Evolutionary conservation across 768 basidiomycete genomes (phyloP).

Genomic region (Scleroderma citrinum): DNA sequence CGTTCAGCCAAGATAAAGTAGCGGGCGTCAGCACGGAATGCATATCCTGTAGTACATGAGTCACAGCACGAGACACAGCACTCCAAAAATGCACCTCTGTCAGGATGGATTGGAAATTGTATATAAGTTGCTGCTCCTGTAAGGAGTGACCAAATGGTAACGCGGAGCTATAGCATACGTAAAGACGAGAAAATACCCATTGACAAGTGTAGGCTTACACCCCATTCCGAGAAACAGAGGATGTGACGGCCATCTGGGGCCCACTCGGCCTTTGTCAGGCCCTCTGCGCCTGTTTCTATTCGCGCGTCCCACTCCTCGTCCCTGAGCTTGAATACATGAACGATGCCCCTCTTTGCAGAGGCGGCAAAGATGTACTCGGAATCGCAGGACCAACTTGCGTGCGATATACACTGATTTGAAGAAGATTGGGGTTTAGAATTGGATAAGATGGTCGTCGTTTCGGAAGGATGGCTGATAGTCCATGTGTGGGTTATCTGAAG

Average conservation of each 20-base stretch:
- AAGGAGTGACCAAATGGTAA: conserved; percentile 80
- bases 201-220: conserved; percentile 50
- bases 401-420: conserved; percentile 51
- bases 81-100: conserved; percentile 48
- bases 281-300: conserved; percentile 78
- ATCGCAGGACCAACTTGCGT: conserved; percentile 82
- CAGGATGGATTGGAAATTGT: conserved; percentile 78
- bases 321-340: conserved; percentile 72
- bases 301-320: conserved; percentile 75
- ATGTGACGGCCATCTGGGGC: conserved; percentile 78
- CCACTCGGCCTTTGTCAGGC: conserved; percentile 86
- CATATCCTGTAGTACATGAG: conserved; percentile 47
- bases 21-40: conserved; percentile 73
- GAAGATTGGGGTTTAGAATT: conserved; percentile 23
- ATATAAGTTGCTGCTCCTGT: conserved; percentile 76
- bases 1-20: conserved; percentile 86
- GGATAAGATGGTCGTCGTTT: conserved; percentile 40
- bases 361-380: conserved; percentile 83
- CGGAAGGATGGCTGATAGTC: conserved; percentile 54
- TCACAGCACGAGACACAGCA: not conserved
- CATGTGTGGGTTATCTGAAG: conserved; percentile 81
- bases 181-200: not conserved
- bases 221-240: conserved; percentile 90
- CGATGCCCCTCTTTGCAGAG: conserved; percentile 62
- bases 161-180: conserved; percentile 53